A percentile compares a stretch with the other conserved stretches of the same genome.
Evolutionary conservation across 192 early-diverging fungal species (phyloP).

Genomic region (Coemansia sp.): DNA sequence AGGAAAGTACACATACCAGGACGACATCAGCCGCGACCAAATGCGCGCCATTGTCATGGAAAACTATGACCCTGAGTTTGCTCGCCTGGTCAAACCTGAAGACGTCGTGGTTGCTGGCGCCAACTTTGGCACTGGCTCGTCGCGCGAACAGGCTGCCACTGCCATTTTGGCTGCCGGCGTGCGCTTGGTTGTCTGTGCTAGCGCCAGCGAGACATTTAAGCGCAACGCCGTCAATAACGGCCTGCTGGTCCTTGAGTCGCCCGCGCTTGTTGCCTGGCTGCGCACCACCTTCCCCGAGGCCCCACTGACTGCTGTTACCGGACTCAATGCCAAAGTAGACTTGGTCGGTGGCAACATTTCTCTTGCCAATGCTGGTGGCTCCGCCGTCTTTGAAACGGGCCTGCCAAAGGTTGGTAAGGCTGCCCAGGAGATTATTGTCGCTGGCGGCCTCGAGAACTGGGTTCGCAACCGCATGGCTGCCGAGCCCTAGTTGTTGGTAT

Average conservation of each 20-base stretch:
- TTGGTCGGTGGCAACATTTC: constrained; percentile 66
- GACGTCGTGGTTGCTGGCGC: constrained; percentile 90
- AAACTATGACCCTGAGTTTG: constrained; percentile 94
- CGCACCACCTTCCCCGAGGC: constrained; percentile 39
- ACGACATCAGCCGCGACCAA: constrained; percentile 82
- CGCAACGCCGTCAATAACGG: constrained; percentile 99
- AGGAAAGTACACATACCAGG: constrained; percentile 97
- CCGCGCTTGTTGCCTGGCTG: constrained; percentile 74
- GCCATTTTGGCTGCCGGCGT: constrained; percentile 86
- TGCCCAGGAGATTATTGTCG: constrained; percentile 96
- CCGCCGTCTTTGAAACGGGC: constrained; percentile 14
- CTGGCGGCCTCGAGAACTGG: constrained; percentile 94
- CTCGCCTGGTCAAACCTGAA: constrained; percentile 59
- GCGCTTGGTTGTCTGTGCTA: constrained; percentile 82
- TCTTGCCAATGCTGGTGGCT: constrained; percentile 18
- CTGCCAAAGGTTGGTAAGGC: constrained; percentile 78
- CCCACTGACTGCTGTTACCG: constrained; percentile 69
- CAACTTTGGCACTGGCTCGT: constrained; percentile 98
- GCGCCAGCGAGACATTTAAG: constrained; percentile 97
- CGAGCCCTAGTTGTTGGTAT: not conserved
- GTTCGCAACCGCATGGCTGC: constrained; percentile 68
- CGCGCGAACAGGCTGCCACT: constrained; percentile 97
- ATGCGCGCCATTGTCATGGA: constrained; percentile 98
- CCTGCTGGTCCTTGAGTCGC: constrained; percentile 84
- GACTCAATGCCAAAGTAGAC: constrained; percentile 67